These are phyloP conservation scores for Aspergillus japonicus DNA, from an alignment of 2,329 filamentous ascomycete species.

Conservation along the genomic window DNA sequence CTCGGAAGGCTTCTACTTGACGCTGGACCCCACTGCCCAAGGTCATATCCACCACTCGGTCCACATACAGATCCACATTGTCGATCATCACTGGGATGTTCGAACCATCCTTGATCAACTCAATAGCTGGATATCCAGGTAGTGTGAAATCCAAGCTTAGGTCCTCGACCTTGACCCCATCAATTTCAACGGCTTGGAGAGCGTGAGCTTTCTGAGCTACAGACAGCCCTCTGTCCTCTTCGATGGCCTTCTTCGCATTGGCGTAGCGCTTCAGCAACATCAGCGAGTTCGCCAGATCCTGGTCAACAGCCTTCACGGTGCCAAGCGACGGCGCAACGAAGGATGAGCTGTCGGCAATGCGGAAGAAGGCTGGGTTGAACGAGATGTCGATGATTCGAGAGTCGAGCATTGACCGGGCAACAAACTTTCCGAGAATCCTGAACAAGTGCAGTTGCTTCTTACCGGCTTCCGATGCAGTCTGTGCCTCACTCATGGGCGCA, in stretches of 20 bases:
- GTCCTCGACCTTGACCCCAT: conserved; percentile 78
- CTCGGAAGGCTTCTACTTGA: conserved; percentile 87
- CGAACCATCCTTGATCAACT: conserved; percentile 72
- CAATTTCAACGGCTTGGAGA: conserved; percentile 68
- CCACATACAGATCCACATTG: conserved; percentile 86
- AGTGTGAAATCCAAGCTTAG: conserved; percentile 91
- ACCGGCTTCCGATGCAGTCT: conserved; percentile 72
- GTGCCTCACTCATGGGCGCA: conserved; percentile 79
- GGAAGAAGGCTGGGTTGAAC: conserved; percentile 97
- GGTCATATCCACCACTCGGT: conserved; percentile 88
- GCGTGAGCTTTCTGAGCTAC: conserved; percentile 69
- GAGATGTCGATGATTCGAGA: conserved; percentile 96
- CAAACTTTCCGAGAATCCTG: conserved; percentile 93
- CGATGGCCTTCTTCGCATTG: conserved; percentile 76
- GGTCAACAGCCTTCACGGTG: conserved; percentile 84
- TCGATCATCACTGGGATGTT: conserved; percentile 78
- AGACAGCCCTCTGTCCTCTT: conserved; percentile 66
- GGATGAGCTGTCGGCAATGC: conserved; percentile 70
- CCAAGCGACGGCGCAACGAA: conserved; percentile 79
- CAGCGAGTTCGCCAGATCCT: conserved; percentile 79
- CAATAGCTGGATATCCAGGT: conserved; percentile 84
- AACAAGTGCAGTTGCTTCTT: conserved; percentile 85
- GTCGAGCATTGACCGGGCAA: conserved; percentile 96
- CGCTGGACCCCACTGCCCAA: conserved; percentile 81
- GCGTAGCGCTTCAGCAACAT: conserved; percentile 85